Conservation (phyloP, 179 eudicot genomes). For the Amaranthus tricolor region DNA sequence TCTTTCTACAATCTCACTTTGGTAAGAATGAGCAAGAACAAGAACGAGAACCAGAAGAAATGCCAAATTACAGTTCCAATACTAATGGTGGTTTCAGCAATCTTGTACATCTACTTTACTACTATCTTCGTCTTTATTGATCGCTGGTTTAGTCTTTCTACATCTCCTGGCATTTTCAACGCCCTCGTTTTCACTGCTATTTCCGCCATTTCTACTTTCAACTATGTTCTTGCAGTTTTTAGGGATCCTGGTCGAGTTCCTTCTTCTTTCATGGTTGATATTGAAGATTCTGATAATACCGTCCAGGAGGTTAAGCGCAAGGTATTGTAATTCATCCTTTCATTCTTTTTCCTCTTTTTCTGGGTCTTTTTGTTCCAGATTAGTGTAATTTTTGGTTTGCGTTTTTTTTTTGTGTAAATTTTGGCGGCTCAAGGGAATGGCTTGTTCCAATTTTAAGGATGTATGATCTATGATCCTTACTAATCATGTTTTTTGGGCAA, state of each 20-base stretch:
- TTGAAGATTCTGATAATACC: slow-evolving; percentile 59
- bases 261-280: slow-evolving; percentile 57
- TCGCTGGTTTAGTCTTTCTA: slow-evolving; percentile 74
- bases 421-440: slow-evolving; percentile 17
- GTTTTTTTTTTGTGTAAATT: not conserved
- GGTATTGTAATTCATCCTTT: slow-evolving; percentile 31
- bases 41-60: not conserved
- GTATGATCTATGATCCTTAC: slow-evolving; percentile 9
- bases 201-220: slow-evolving; percentile 51
- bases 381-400: slow-evolving; percentile 6
- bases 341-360: not conserved
- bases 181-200: slow-evolving; percentile 53
- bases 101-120: slow-evolving; percentile 60
- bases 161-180: slow-evolving; percentile 86
- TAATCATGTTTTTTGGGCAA: not conserved
- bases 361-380: not conserved
- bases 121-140: slow-evolving; percentile 69
- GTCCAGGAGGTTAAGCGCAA: slow-evolving; percentile 94
- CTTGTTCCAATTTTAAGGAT: slow-evolving; percentile 17
- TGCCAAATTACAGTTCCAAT: slow-evolving; percentile 59
- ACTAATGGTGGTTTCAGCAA: slow-evolving; percentile 42
- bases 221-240: slow-evolving; percentile 53
- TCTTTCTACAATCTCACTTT: too few relatives aligned
- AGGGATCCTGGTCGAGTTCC: slow-evolving; percentile 95
- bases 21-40: slow-evolving; percentile 23